phyloP scores from a whole-genome alignment of 108 stramenopile species.

The Epipyxis sp. region DNA sequence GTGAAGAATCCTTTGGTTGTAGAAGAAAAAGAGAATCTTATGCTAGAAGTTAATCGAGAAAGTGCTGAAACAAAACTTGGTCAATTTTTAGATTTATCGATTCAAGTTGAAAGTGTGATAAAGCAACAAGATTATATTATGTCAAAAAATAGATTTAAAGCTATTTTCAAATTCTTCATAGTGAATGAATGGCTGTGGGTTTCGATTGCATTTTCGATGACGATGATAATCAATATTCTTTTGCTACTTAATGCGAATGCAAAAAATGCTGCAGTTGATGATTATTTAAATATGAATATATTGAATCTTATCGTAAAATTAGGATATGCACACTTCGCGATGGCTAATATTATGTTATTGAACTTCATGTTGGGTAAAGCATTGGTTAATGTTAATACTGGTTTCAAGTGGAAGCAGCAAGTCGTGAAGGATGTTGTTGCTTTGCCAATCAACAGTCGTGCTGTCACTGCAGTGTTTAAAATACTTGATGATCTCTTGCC shows the following conservation, averaged over 20 bases:
- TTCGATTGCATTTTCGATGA: neutral
- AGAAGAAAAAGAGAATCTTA: neutral
- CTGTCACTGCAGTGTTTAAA: neutral
- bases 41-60: neutral
- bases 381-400: neutral
- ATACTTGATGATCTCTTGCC: neutral
- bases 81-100: neutral
- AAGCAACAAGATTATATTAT: neutral
- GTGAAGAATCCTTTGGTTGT: constrained; percentile 2
- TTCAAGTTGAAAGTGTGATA: neutral
- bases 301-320: neutral
- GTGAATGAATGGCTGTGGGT: neutral
- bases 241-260: neutral
- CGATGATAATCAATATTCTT: neutral
- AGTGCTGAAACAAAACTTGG: neutral
- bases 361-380: constrained; percentile 6
- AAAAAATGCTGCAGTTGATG: neutral
- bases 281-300: neutral
- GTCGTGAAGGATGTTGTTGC: neutral
- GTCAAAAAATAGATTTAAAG: neutral
- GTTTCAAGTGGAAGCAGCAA: neutral
- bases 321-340: constrained; percentile 7
- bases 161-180: neutral
- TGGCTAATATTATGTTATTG: neutral
- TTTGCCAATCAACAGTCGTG: neutral